Evolutionary conservation across 768 basidiomycete species (phyloP).

Genomic region (Termitomyces bulborhizus): DNA sequence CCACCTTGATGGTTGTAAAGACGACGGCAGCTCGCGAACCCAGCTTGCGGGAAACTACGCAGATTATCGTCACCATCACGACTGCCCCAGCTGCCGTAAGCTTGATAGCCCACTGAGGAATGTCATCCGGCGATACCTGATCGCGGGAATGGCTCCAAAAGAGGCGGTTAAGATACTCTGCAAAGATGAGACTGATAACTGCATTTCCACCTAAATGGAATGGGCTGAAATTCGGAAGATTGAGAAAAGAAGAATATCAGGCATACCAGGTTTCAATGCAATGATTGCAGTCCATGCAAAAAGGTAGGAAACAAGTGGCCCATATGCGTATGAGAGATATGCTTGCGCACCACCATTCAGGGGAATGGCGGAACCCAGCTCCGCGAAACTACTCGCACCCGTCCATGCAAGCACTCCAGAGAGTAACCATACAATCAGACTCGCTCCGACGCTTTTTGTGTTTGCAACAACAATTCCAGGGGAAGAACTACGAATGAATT

Average conservation of each 20-base stretch:
- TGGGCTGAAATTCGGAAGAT: neutral
- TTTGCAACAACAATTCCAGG: constrained; percentile 90
- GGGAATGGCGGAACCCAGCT: constrained; percentile 86
- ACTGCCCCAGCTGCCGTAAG: constrained; percentile 75
- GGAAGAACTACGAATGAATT: constrained; percentile 57
- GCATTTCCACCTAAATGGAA: constrained; percentile 56
- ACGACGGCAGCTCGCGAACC: constrained; percentile 80
- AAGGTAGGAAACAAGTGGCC: constrained; percentile 80
- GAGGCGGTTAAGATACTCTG: constrained; percentile 89
- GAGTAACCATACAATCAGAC: constrained; percentile 76
- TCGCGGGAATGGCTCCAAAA: constrained; percentile 71
- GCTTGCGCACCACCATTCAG: constrained; percentile 68
- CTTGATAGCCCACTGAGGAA: constrained; percentile 92
- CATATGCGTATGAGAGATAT: constrained; percentile 87
- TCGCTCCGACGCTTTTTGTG: constrained; percentile 84
- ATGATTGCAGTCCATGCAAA: constrained; percentile 95
- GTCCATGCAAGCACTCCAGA: constrained; percentile 91
- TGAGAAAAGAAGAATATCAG: constrained; percentile 3
- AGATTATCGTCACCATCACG: constrained; percentile 65
- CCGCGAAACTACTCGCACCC: constrained; percentile 90
- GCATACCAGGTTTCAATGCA: constrained; percentile 72
- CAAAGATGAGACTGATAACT: constrained; percentile 84
- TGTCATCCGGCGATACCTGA: constrained; percentile 67
- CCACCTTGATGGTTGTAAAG: constrained; percentile 84
- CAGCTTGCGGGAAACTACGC: constrained; percentile 68